A percentile compares a stretch with the other conserved stretches of the same genome.
Evolutionary conservation across 768 basidiomycete genomes (phyloP).

Genomic region (Mycena pura): DNA sequence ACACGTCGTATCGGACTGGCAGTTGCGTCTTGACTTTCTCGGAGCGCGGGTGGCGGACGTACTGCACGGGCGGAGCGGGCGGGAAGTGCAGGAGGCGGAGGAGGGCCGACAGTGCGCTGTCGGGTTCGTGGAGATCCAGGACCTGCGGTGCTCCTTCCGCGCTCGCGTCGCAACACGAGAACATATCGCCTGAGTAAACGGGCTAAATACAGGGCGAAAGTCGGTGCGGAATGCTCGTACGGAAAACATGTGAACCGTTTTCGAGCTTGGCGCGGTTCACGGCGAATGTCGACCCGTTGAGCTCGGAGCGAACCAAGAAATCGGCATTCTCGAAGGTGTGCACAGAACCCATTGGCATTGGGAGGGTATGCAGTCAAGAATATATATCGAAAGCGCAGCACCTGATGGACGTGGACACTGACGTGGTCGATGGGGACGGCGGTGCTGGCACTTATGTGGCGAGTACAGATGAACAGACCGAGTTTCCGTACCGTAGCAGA

Average conservation of each 20-base stretch:
- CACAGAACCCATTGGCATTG: constrained; percentile 6
- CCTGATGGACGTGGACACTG: constrained; percentile 20
- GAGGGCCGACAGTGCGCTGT: constrained; percentile 54
- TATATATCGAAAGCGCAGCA: constrained; percentile 15
- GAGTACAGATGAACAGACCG: neutral
- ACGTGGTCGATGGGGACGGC: constrained; percentile 20
- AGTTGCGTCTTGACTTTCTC: constrained; percentile 38
- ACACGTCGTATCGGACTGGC: constrained; percentile 45
- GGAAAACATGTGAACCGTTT: constrained; percentile 64
- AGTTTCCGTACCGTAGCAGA: constrained; percentile 18
- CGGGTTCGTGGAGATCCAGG: constrained; percentile 64
- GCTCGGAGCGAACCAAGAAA: constrained; percentile 61
- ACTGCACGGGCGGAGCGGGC: constrained; percentile 51
- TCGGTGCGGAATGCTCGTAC: constrained; percentile 44
- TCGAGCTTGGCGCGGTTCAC: constrained; percentile 57
- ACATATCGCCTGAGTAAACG: constrained; percentile 65
- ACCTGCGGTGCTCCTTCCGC: constrained; percentile 32
- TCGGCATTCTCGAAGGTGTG: constrained; percentile 54
- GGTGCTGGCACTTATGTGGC: neutral
- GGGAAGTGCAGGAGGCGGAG: constrained; percentile 64
- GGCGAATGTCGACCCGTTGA: constrained; percentile 55
- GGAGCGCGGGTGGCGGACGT: constrained; percentile 29
- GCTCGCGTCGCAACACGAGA: constrained; percentile 57
- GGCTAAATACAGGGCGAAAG: constrained; percentile 9
- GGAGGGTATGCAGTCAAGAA: neutral